These are phyloP conservation scores for Penicillium tannophilum DNA, from an alignment of 495 filamentous ascomycete species.

Conservation along the genomic window DNA sequence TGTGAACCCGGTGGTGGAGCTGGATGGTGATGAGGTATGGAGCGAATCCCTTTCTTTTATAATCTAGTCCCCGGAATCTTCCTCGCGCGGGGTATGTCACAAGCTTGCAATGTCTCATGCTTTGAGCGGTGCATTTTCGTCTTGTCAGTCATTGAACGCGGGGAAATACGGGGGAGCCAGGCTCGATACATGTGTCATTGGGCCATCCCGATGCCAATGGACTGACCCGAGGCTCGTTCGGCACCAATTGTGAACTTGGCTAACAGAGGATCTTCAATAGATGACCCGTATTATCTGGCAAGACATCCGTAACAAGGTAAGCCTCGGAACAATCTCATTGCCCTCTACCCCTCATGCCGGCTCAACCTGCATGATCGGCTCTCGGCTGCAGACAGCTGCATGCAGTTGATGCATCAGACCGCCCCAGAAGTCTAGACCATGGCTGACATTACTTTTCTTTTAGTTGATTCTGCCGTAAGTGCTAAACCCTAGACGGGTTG, in stretches of 20 bases:
- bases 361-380: constrained; percentile 22
- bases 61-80: neutral
- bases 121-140: constrained; percentile 31
- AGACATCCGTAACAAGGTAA: constrained; percentile 91
- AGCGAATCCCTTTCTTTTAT: constrained; percentile 12
- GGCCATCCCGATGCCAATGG: constrained; percentile 6
- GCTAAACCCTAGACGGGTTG: constrained; percentile 6
- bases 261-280: constrained; percentile 31
- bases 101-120: constrained; percentile 25
- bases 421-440: constrained; percentile 3
- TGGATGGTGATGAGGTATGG: constrained; percentile 89
- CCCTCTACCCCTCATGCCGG: constrained; percentile 14
- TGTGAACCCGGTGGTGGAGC: constrained; percentile 93
- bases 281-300: constrained; percentile 99
- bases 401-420: constrained; percentile 20
- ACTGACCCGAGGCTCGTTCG: neutral
- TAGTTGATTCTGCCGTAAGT: constrained; percentile 84
- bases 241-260: neutral
- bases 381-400: constrained; percentile 19
- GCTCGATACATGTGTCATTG: constrained; percentile 17
- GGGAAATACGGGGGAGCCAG: constrained; percentile 37
- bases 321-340: constrained; percentile 28
- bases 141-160: constrained; percentile 29
- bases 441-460: constrained; percentile 25
- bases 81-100: constrained; percentile 21